Base-by-base conservation (phyloP, 2,329 filamentous ascomycete species). In the Sporothrix dimorphospora region DNA sequence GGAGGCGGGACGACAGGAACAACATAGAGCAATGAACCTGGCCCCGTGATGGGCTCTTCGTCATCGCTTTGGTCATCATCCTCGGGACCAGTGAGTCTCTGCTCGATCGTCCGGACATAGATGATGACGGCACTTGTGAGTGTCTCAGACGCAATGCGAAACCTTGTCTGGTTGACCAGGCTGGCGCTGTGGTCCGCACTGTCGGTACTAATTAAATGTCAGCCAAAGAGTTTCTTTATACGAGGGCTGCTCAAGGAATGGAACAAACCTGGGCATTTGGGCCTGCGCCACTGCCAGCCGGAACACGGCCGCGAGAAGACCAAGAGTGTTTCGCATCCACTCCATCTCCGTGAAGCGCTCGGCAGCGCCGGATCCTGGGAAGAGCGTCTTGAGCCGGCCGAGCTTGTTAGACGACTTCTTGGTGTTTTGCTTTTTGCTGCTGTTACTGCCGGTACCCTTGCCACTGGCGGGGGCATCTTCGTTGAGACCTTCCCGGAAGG, bases 301-400 rank as follows among this genome's bases (percentile, higher is more conserved):
- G 2, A 71, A n/a, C 0, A 66, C 71, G 27, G 71, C 34, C 0
- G 73, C 69, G 3, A 75, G 24, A 4, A 75, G 72, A 8, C 65
- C 70, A 7, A 75, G 57, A 0, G 72, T 75, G 55, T 75, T 75
- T 30, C 73, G 59, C 70, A 75, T 72, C 74, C 74, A 75, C 21
- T 74, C 71, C 63, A 75, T 71, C 14, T 75, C 74, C 19, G 69
- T 68, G 16, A 75, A 71, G 14, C 73, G 73, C 14, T 71, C 71
- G 14, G 45, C 63, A 1, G 70, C 71, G 0, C 55, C 72, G 6
- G 70, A 51, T 1, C 72, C 72, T 5, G 74, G 74, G 27, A 75
- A 75, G 40, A 75, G 24, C 5, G 38, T 42, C 53, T 72, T 74
- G 68, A 75, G 73, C 14, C 53, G 71, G 30, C 21, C 70, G 2